These are phyloP conservation scores for Apophysomyces trapeziformis DNA, from an alignment of 371 early-diverging fungal species.

Conservation along the genomic window DNA sequence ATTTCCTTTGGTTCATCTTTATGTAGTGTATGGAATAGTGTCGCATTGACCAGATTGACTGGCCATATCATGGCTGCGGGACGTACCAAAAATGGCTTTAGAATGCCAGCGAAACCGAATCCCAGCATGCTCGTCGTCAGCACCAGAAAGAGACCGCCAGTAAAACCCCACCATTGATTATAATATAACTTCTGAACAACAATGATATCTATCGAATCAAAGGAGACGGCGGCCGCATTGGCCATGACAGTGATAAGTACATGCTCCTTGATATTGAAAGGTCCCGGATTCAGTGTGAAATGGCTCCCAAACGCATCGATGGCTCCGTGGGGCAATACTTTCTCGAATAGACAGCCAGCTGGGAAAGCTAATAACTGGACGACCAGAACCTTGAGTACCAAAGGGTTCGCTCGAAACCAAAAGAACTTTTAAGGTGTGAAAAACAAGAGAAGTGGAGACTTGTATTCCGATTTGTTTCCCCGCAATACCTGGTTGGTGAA, in stretches of 20 bases:
- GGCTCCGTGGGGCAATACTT: constrained; percentile 45
- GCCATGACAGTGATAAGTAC: constrained; percentile 60
- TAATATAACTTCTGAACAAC: constrained; percentile 71
- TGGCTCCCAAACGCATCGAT: constrained; percentile 1
- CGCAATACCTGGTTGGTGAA: constrained; percentile 59
- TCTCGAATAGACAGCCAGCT: constrained; percentile 59
- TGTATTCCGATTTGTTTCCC: not conserved
- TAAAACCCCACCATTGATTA: constrained; percentile 65
- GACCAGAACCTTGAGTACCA: constrained; percentile 58
- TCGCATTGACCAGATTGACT: constrained; percentile 70
- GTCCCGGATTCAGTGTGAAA: constrained; percentile 66
- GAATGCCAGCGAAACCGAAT: constrained; percentile 84
- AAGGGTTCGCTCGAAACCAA: constrained; percentile 69
- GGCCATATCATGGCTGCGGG: constrained; percentile 92
- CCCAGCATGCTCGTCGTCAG: constrained; percentile 75
- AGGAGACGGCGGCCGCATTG: constrained; percentile 56
- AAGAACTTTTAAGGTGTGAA: constrained; percentile 46
- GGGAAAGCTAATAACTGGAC: constrained; percentile 68
- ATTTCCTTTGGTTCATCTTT: constrained; percentile 40
- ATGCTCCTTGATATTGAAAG: constrained; percentile 78
- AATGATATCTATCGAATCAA: constrained; percentile 77
- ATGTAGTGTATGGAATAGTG: constrained; percentile 79
- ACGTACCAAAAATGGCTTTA: constrained; percentile 76
- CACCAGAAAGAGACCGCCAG: constrained; percentile 63
- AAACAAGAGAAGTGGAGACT: constrained; percentile 14